Conservation (phyloP, 257 asterid genomes). For the Gynochthodes officinalis region DNA sequence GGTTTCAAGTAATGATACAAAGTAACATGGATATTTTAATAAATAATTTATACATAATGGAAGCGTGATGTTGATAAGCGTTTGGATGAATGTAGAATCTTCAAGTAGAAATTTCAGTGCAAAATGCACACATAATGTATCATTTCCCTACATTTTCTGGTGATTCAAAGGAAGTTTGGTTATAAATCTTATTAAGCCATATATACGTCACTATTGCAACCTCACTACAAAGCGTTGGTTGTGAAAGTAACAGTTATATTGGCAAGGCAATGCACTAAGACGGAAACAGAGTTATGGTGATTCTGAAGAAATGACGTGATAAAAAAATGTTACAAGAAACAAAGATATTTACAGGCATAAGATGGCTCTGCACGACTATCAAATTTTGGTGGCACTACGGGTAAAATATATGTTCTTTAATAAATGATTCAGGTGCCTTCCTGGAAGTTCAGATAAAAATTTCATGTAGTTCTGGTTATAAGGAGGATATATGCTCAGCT, state of each 20-base stretch:
- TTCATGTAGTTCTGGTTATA: neutral
- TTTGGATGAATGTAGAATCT: neutral
- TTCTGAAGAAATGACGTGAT: neutral
- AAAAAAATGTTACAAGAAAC: neutral
- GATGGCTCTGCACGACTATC: neutral
- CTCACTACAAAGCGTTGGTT: too few relatives aligned
- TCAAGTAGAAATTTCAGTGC: neutral
- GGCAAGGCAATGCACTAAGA: neutral
- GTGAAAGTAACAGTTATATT: too few relatives aligned
- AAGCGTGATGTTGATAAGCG: neutral
- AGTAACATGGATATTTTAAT: neutral
- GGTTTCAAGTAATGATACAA: neutral
- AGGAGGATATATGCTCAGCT: too few relatives aligned
- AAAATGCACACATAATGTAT: too few relatives aligned
- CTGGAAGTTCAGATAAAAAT: neutral
- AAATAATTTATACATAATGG: neutral
- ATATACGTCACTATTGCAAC: too few relatives aligned
- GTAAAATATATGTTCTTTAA: neutral
- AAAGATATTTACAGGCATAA: neutral
- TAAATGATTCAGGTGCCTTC: neutral
- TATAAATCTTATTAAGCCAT: too few relatives aligned
- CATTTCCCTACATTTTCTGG: too few relatives aligned
- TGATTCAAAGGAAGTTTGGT: too few relatives aligned
- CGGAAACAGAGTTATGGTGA: neutral
- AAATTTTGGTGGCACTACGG: neutral